These are phyloP conservation scores for Solanum sitiens DNA, from an alignment of 257 asterid species.

Conservation along the genomic window DNA sequence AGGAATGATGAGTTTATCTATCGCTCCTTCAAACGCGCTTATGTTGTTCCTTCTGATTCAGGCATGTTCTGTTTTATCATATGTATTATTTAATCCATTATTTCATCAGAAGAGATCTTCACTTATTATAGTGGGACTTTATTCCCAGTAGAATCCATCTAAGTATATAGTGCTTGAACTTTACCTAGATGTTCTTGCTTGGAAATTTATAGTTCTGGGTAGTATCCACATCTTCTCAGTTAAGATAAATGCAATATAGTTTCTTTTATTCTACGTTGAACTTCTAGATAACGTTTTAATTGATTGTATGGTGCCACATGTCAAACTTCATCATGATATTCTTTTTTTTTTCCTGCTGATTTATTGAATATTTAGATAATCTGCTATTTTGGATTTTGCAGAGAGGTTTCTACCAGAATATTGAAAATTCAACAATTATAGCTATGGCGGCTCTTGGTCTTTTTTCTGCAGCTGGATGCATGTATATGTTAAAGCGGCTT, in stretches of 20 bases:
- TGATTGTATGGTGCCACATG: neutral
- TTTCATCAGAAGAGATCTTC: neutral
- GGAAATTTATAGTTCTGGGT: neutral
- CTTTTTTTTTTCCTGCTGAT: neutral
- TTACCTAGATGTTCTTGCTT: neutral
- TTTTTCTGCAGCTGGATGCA: conserved; percentile 69
- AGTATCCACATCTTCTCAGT: neutral
- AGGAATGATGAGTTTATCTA: conserved; percentile 76
- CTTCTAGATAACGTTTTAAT: neutral
- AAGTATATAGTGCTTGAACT: neutral
- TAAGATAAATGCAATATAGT: neutral
- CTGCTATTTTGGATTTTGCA: conserved; percentile 23
- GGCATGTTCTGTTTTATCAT: conserved; percentile 24
- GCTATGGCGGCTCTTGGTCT: conserved; percentile 46
- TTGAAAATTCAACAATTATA: conserved; percentile 52
- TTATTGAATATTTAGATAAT: neutral
- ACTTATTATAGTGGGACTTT: neutral
- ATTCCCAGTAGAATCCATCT: neutral
- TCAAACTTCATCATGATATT: neutral
- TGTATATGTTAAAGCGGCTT: conserved; percentile 53
- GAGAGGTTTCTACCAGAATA: conserved; percentile 42
- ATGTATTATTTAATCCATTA: neutral
- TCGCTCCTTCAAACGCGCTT: conserved; percentile 57
- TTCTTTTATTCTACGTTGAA: neutral
- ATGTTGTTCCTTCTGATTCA: conserved; percentile 51